A percentile compares a stretch with the other conserved stretches of the same genome.
Conservation (phyloP, 1,284 basidiomycete genomes). For the Ceratobasidium sp. region DNA sequence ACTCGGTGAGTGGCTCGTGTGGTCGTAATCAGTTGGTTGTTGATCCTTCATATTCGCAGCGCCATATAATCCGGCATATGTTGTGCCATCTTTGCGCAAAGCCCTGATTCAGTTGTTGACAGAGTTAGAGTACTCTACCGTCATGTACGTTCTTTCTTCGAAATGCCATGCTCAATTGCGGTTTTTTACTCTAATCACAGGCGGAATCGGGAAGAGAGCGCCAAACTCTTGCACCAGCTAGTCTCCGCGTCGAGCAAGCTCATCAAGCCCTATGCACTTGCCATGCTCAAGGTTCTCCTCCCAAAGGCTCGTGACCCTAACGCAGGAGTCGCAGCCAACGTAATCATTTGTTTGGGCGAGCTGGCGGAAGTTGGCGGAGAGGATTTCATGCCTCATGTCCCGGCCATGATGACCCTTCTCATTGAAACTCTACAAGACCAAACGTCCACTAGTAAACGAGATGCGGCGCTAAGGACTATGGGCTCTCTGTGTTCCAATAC, state of each 20-base stretch:
- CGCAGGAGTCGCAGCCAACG: constrained; percentile 89
- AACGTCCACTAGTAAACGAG: constrained; percentile 80
- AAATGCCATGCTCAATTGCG: not conserved
- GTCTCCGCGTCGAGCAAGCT: constrained; percentile 92
- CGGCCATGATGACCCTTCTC: constrained; percentile 90
- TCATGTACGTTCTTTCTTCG: constrained; percentile 65
- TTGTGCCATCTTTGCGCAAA: constrained; percentile 97
- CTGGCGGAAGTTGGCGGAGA: constrained; percentile 94
- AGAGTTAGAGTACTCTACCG: constrained; percentile 95
- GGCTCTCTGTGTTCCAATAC: constrained; percentile 97
- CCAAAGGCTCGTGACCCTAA: constrained; percentile 88
- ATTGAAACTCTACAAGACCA: constrained; percentile 90
- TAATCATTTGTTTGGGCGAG: constrained; percentile 95
- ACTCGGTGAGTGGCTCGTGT: constrained; percentile 64
- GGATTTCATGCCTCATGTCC: constrained; percentile 84
- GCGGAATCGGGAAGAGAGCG: constrained; percentile 92
- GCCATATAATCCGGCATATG: constrained; percentile 94
- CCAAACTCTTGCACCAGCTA: constrained; percentile 85
- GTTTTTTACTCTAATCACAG: constrained; percentile 54
- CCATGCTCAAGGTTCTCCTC: constrained; percentile 92
- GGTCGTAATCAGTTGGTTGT: not conserved
- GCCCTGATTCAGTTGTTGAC: constrained; percentile 96
- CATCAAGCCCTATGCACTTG: constrained; percentile 97
- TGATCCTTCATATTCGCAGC: not conserved
- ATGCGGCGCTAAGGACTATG: constrained; percentile 93